phyloP scores from a whole-genome alignment of 352 stramenopile species.

The Pythium folliculosum region DNA sequence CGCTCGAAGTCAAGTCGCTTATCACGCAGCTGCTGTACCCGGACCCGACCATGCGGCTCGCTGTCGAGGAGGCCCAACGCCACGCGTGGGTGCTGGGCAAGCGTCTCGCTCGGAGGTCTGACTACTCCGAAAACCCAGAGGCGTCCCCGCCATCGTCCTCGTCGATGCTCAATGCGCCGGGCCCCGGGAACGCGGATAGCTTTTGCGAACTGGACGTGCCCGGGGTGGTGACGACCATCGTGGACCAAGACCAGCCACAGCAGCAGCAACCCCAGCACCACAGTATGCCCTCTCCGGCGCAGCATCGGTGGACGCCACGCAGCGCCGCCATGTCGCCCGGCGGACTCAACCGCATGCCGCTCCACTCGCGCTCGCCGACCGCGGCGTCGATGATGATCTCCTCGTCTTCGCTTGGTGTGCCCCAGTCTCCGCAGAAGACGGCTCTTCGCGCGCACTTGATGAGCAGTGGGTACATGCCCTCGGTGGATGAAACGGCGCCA shows the following conservation, averaged over 20 bases:
- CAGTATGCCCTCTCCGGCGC: not conserved
- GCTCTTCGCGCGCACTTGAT: conserved; percentile 27
- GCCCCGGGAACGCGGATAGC: conserved; percentile 22
- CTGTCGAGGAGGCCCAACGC: conserved; percentile 68
- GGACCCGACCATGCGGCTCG: conserved; percentile 73
- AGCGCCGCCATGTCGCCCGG: conserved; percentile 17
- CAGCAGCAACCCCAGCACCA: not conserved
- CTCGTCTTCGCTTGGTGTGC: conserved; percentile 25
- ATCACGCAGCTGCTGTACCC: conserved; percentile 82
- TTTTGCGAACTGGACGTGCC: conserved; percentile 30
- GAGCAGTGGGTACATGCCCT: conserved; percentile 64
- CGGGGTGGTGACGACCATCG: conserved; percentile 38
- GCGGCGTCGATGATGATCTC: conserved; percentile 15
- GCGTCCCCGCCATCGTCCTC: conserved; percentile 21
- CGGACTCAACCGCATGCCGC: conserved; percentile 30
- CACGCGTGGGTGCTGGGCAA: conserved; percentile 76
- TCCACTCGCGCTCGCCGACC: conserved; percentile 24
- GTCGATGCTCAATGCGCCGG: conserved; percentile 34
- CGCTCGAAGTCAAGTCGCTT: conserved; percentile 72
- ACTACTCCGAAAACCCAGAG: conserved; percentile 26
- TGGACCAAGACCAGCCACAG: conserved; percentile 34
- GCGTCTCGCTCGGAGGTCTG: conserved; percentile 27
- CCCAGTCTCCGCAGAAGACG: conserved; percentile 52
- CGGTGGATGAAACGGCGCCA: conserved; percentile 63
- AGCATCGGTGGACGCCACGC: conserved; percentile 33